Conservation (phyloP, 2,329 filamentous ascomycete species). For the Monilinia fructigena region DNA sequence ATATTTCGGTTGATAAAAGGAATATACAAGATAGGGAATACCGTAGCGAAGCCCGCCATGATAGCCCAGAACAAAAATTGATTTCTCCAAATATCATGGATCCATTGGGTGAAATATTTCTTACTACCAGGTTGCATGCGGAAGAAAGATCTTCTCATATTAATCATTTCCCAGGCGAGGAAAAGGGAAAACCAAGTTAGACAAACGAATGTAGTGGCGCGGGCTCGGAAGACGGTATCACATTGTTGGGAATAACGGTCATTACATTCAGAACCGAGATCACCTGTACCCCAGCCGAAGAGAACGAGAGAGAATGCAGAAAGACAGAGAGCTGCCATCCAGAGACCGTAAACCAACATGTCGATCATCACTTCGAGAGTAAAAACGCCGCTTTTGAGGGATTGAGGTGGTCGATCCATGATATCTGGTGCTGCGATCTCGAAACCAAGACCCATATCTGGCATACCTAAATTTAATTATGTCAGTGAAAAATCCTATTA, state of each 20-base stretch:
- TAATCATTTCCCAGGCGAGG: conserved; percentile 75
- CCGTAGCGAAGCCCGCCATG: conserved; percentile 54
- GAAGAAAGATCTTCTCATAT: conserved; percentile 72
- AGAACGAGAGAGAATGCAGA: conserved; percentile 62
- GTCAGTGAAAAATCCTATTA: background rate
- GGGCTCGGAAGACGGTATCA: conserved; percentile 66
- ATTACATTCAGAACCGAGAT: conserved; percentile 62
- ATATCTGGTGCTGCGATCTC: conserved; percentile 74
- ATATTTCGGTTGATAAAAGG: conserved; percentile 64
- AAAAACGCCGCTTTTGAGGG: conserved; percentile 67
- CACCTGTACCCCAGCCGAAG: conserved; percentile 56
- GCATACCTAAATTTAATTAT: conserved; percentile 48
- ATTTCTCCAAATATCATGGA: conserved; percentile 67
- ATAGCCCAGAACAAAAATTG: conserved; percentile 69
- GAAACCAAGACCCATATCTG: conserved; percentile 83
- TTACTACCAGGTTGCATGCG: conserved; percentile 65
- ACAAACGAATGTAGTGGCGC: conserved; percentile 70
- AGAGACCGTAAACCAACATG: conserved; percentile 75
- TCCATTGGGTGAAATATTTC: conserved; percentile 64
- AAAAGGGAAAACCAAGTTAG: conserved; percentile 76
- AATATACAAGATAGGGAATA: conserved; percentile 65
- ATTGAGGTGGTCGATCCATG: conserved; percentile 74
- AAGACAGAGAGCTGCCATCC: conserved; percentile 71
- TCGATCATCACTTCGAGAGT: conserved; percentile 75
- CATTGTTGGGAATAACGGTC: conserved; percentile 53